Base-by-base conservation (phyloP, 305 asterid species). In the Fraxinus velutina region DNA sequence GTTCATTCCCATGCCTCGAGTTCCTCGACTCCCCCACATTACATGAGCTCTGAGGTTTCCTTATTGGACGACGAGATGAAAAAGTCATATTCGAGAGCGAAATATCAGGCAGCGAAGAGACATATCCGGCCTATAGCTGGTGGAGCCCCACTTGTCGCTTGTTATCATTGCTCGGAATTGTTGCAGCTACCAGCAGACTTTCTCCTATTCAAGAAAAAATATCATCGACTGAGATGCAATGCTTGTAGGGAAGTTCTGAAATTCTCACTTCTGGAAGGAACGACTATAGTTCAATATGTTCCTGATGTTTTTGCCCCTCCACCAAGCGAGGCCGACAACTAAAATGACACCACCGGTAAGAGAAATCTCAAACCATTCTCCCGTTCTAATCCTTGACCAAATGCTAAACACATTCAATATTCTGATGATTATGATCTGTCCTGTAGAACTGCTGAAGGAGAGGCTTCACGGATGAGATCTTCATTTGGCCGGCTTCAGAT, bases 181-280 rank as follows among this genome's bases (percentile, higher is more conserved):
- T 88, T 95, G 76, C 94, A 86, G 83, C 85, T 93, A 24, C 99
- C 99, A 2, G 92, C 87, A 4, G 97, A 93, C 85, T 93, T 92
- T 77, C 88, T 91, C 73, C 85, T 92, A 70, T 87, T 86, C 80
- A 83, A 83, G 73, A 91, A 83, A 86, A 84, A 86, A 81, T 87
- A 79, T 66, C 98, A 92, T 83, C 92, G 44, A 82, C 90, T 95
- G 66, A 90, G 80, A 84, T 95, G 99, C 91, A 82, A 83, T 60
- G 86, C 92, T 42, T 95, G 99, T 83, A 29, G 57, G 47, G 83
- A 86, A 78, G 82, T 93, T 73, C 80, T 91, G 85, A 93, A 86
- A 81, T 92, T 92, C 24, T 90, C 97, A 0, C 87, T 90, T 39
- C 79, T 71, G 12, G 78, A 87, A 22, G 82, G 91, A 82, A 88